These are phyloP conservation scores for Lactarius trivialis DNA, from an alignment of 768 basidiomycete genomes.

Conservation along the genomic window DNA sequence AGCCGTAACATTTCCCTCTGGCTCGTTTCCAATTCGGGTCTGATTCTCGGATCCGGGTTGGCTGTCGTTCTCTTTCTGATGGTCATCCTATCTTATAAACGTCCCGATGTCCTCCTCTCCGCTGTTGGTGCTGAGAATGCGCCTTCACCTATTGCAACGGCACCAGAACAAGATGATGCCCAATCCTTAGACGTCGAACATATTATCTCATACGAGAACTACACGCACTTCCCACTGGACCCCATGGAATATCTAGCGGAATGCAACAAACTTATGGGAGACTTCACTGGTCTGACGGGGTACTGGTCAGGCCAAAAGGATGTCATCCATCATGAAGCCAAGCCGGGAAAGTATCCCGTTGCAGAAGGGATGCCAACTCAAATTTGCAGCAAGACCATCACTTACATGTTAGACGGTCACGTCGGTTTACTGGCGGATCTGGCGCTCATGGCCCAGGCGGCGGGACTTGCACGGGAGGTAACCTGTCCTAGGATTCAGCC, in stretches of 20 bases:
- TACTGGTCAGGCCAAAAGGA: constrained; percentile 46
- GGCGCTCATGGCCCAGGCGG: constrained; percentile 59
- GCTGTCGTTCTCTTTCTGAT: constrained; percentile 43
- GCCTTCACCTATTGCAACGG: constrained; percentile 21
- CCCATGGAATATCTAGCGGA: constrained; percentile 50
- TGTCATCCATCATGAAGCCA: constrained; percentile 28
- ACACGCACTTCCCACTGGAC: constrained; percentile 51
- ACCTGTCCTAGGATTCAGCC: constrained; percentile 15
- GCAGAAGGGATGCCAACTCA: constrained; percentile 25
- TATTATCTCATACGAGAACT: constrained; percentile 49
- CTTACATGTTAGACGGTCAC: constrained; percentile 62
- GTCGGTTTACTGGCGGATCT: constrained; percentile 62
- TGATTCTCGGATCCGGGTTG: constrained; percentile 40
- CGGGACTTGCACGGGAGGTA: constrained; percentile 62
- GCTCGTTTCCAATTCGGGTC: constrained; percentile 30
- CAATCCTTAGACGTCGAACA: constrained; percentile 18
- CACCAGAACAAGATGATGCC: constrained; percentile 24
- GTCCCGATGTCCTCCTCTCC: constrained; percentile 41
- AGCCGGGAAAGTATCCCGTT: constrained; percentile 22
- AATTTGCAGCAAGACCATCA: constrained; percentile 57
- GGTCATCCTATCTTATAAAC: constrained; percentile 42
- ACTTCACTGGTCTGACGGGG: constrained; percentile 41
- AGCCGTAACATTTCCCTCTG: constrained; percentile 1
- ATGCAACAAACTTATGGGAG: constrained; percentile 45
- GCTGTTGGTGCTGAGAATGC: constrained; percentile 35